These are phyloP conservation scores for Quercus glauca DNA, from an alignment of 306 rosid genomes.

Conservation along the genomic window DNA sequence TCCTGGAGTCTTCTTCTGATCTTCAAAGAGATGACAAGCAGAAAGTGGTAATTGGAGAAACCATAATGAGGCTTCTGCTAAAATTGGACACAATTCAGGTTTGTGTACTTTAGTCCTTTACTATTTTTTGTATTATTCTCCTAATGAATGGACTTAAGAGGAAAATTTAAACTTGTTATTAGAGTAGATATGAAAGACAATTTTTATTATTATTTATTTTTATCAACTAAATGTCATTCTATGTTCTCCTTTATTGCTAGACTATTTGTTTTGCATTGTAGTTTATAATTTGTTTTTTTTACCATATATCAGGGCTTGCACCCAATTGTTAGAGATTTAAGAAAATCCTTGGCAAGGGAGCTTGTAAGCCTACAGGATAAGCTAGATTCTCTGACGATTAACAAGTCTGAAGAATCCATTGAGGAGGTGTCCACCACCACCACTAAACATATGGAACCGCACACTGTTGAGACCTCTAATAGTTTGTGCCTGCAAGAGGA, in stretches of 20 bases:
- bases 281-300: neutral
- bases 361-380: conserved; percentile 66
- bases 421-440: neutral
- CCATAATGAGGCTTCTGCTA: conserved; percentile 69
- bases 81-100: conserved; percentile 84
- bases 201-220: too few species aligned
- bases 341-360: conserved; percentile 84
- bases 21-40: conserved; percentile 43
- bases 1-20: conserved; percentile 39
- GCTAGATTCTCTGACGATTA: conserved; percentile 45
- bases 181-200: too few species aligned
- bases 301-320: conserved; percentile 53
- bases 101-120: neutral
- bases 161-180: too few species aligned
- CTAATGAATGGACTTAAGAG: neutral
- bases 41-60: conserved; percentile 53
- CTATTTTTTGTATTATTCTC: neutral
- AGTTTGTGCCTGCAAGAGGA: conserved; percentile 12
- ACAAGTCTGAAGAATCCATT: conserved; percentile 23
- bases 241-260: neutral
- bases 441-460: conserved; percentile 12
- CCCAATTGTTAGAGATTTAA: conserved; percentile 58
- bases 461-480: neutral
- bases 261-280: neutral
- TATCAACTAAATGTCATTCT: neutral